Percentiles rank a stretch among this genome's conserved stretches.
Conservation (phyloP, 2,329 filamentous ascomycete genomes). For the Colletotrichum ledebouriae region DNA sequence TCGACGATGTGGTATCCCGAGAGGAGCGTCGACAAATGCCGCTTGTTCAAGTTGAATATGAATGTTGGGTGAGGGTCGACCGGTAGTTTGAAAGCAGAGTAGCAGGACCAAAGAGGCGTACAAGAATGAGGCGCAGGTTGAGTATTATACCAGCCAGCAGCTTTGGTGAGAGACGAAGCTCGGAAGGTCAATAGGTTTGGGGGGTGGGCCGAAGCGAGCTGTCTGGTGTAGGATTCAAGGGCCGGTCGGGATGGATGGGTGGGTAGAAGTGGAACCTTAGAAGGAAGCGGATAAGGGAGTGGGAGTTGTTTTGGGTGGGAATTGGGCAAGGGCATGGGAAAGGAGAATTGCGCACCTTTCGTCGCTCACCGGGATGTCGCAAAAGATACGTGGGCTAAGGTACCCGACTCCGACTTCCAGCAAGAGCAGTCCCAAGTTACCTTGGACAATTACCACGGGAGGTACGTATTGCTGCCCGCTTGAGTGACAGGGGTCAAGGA, state of each 20-base stretch:
- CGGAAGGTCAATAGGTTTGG: conserved; percentile 37
- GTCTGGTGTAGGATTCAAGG: conserved; percentile 17
- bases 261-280: not conserved
- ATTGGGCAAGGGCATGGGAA: conserved; percentile 42
- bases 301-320: conserved; percentile 34
- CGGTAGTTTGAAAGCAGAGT: not conserved
- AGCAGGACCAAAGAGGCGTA: not conserved
- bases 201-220: conserved; percentile 39
- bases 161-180: conserved; percentile 30
- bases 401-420: conserved; percentile 14
- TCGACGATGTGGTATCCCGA: not conserved
- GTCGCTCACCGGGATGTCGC: conserved; percentile 33
- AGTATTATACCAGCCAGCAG: conserved; percentile 37
- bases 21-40: not conserved
- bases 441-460: not conserved
- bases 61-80: not conserved
- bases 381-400: conserved; percentile 38
- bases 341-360: conserved; percentile 42
- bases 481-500: conserved; percentile 26
- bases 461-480: not conserved
- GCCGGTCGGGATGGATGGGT: conserved; percentile 23
- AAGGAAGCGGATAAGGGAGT: conserved; percentile 25
- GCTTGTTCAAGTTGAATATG: not conserved
- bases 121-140: conserved; percentile 34
- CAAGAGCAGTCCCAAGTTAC: conserved; percentile 29